Base-by-base conservation (phyloP, 164 flowering plant species). In the Buxus sempervirens region DNA sequence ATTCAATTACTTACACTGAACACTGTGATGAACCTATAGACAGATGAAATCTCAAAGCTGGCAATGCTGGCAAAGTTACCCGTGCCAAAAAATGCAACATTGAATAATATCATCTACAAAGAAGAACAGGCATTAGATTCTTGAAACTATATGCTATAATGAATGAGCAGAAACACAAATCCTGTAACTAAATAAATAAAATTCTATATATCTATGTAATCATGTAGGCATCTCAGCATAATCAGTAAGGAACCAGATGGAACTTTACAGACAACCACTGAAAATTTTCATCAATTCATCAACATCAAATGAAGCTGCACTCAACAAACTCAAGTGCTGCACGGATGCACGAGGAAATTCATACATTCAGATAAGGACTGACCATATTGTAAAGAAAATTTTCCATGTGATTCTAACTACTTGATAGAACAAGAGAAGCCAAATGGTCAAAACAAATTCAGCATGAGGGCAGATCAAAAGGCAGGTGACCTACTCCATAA, bases 1-100 rank as follows among this genome's bases (percentile, higher is more conserved):
- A 26, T 8, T 6, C 19, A 21, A 45, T 57, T 45, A 78, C 98
- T 86, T 83, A 91, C 98, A 70, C 88, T 94, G 86, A 94, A 94
- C 74, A 94, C 74, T 51, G 97, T 94, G 81, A 91, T 90, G 79
- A 94, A 94, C 32, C 98, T 87, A 70, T 91, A 94, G 48, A 94
- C 98, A 45, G 98, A 94, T 57, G 98, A 94, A 69, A 94, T 94
- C 82, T 94, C 98, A 75, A 94, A 94, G 78, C 98, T 94, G 61
- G 98, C 98, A 72, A 94, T 94, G 72, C 98, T 94, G 54, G 98
- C 98, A 69, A 94, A 94, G 72, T 94, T 91, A 21, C 97, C 98
- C 64, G 95, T 94, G 58, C 98, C 98, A 66, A 94, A 94, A 80
- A 94, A 94, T 28, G 98, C 97, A 73, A 91, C 89, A 77, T 94